Evolutionary conservation across 2,329 filamentous ascomycete species (phyloP), one percentile per base, ranked within the genome.

Genomic region (Trichoderma sp.): DNA sequence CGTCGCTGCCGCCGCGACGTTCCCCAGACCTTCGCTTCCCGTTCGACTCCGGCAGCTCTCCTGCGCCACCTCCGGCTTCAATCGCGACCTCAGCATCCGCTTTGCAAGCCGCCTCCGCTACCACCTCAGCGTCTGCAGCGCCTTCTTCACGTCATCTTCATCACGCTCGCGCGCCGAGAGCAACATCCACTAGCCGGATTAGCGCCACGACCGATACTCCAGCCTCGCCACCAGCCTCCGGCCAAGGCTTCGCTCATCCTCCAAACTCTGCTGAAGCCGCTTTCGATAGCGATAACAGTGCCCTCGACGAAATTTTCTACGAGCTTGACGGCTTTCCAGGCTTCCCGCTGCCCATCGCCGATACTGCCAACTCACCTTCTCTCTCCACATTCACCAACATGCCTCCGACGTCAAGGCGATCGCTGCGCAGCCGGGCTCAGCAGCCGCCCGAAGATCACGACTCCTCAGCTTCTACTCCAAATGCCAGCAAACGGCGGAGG

Each of bases 281-380:
- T 36, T 56, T 66, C 14, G 30, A 56, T 3, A 53, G 39, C 66
- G 56, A 24, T 34, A 18, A 39, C 34, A 26, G 24, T 21, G 32
- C 74, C 53, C 75, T 78, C 68, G 74, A 81, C 70, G 76, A 81
- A 64, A 62, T 78, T 11, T 73, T 80, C 63, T 76, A 76, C 71
- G 77, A 78, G 7, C 24, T 57, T 24, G 51, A 67, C 21, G 32
- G 53, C 18, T 28, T 43, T 6, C 24, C 51, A 6, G 18, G 74
- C 78, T 65, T 73, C n/a, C 36, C 36, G 15, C 28, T 39, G 26
- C 57, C 71, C 7, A 32, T 76, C 21, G 73, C 77, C 21, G 74
- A 80, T 34, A 78, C 75, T 24, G 75, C 78, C 11, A 68, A 73
- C 6, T 77, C 75, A 26, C 79, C 79, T 14, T 34, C 47, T 34